These are phyloP conservation scores for Ceratocystis colombiana DNA, from an alignment of 2,329 filamentous ascomycete genomes.

Conservation along the genomic window DNA sequence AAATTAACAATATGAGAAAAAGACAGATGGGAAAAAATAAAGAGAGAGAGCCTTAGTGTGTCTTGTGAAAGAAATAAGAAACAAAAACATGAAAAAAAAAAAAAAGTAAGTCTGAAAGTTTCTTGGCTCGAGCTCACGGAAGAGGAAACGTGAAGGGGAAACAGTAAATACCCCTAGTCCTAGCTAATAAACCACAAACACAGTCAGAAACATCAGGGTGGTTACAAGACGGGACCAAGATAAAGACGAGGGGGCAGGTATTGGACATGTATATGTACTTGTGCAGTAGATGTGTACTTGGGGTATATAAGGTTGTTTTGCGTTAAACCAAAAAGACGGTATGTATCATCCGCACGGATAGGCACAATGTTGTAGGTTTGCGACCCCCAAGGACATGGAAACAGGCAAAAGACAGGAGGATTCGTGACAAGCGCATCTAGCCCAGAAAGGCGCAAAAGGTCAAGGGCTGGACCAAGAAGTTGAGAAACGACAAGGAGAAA, in stretches of 20 bases:
- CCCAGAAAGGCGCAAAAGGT: neutral
- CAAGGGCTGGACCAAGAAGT: neutral
- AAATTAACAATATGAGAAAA: neutral
- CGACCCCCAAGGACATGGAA: neutral
- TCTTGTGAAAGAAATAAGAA: neutral
- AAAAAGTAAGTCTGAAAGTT: neutral
- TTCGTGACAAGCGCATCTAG: slow-evolving; percentile 4
- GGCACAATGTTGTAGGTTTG: neutral
- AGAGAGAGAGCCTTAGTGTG: neutral
- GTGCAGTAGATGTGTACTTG: neutral
- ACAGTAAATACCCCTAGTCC: neutral
- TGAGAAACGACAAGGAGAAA: slow-evolving; percentile 2
- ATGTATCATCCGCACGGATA: neutral
- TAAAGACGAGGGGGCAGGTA: neutral
- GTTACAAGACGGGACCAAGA: neutral
- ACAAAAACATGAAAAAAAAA: slow-evolving; percentile 4
- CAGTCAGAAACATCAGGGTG: neutral
- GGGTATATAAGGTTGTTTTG: slow-evolving; percentile 11
- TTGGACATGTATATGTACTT: neutral
- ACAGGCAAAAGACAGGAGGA: neutral
- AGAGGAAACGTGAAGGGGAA: slow-evolving; percentile 4
- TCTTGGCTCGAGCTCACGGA: slow-evolving; percentile 11
- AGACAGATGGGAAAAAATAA: slow-evolving; percentile 1
- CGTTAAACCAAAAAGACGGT: neutral
- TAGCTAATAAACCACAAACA: slow-evolving; percentile 11